Evolutionary conservation across 768 basidiomycete genomes (phyloP), one percentile per base, ranked within the genome.

Genomic region (Boletus vermiculosoides): DNA sequence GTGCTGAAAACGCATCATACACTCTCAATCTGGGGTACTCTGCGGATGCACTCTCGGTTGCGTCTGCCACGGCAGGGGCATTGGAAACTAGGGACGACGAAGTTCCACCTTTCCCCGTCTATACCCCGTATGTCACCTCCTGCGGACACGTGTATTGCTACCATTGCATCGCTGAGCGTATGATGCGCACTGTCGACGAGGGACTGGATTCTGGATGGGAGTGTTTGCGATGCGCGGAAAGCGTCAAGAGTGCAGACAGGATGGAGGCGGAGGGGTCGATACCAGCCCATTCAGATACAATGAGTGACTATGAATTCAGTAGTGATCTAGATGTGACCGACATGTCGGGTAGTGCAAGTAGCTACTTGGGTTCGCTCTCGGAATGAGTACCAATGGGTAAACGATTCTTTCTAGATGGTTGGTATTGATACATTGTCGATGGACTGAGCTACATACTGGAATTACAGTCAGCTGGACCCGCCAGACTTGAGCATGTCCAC

Each of bases 111-210:
- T 77, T 84, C 65, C 88, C 92, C 3, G 83, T 96, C 59, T 80
- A 88, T 65, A 88, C 85, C 44, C 87, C 95, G 0, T 98, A 96
- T 67, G 74, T 88, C 49, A 85, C 93, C 34, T 86, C 87, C 31
- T 94, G 91, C 59, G 87, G 84, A 8, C 93, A 97, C 67, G 70
- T 83, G 15, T 99, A 95, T 74, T 98, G 97, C 73, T 99, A 98
- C 71, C 87, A 88, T 63, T 99, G 97, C 73, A 79, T 98, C 41
- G 83, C 92, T 15, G 90, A 91, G 66, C 84, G 86, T 58, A 82
- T 98, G 76, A 80, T 92, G 65, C 84, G 81, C 36, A 80, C 81
- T 6, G 85, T 83, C 5, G 87, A 88, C 57, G 90, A 88, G 36
- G 83, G 77, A 23, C 50, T 69, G 22, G 73, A 80, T 34, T 66